These are phyloP conservation scores for Extremus antarcticus DNA, from an alignment of 495 filamentous ascomycete species.

Conservation along the genomic window DNA sequence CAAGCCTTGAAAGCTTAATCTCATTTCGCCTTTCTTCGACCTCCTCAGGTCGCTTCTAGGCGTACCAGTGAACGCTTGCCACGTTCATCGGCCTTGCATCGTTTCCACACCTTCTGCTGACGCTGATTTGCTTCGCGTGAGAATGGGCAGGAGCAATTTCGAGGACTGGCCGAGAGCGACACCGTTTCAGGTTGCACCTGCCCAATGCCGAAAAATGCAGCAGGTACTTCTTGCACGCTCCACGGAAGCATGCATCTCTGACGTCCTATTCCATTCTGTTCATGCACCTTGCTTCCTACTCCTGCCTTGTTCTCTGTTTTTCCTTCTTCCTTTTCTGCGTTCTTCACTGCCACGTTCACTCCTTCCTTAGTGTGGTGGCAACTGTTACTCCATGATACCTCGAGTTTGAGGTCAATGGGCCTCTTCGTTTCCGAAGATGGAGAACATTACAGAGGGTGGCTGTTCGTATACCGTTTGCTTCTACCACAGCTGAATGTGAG, in stretches of 20 bases:
- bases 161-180: not conserved
- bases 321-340: not conserved
- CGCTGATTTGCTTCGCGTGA: not conserved
- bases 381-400: slow-evolving; percentile 4
- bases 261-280: not conserved
- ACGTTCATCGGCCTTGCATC: not conserved
- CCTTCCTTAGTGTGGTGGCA: not conserved
- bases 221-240: not conserved
- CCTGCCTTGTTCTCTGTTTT: not conserved
- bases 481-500: too few relatives aligned
- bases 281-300: not conserved
- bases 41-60: not conserved
- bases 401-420: slow-evolving; percentile 14
- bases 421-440: slow-evolving; percentile 12
- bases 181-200: not conserved
- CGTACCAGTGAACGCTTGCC: slow-evolving; percentile 5
- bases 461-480: not conserved
- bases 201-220: not conserved
- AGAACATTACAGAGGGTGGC: slow-evolving; percentile 13
- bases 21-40: not conserved
- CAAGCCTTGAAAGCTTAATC: not conserved
- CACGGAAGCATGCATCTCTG: not conserved
- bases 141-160: not conserved
- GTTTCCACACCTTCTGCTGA: not conserved
- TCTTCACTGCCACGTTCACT: not conserved